phyloP scores from a whole-genome alignment of 805 yeast species.

The Pichia manshurica region DNA sequence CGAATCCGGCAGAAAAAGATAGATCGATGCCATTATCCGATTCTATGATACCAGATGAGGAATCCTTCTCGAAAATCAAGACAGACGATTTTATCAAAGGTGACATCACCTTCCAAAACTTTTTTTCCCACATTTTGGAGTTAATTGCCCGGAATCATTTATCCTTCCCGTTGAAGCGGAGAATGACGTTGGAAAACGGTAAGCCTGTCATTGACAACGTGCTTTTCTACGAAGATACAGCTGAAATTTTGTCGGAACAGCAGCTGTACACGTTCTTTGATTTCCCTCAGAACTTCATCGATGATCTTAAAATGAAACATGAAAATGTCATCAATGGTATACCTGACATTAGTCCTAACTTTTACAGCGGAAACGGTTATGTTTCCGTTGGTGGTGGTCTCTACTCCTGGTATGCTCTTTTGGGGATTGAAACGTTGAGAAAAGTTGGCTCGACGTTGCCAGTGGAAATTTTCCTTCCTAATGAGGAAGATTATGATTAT shows the following conservation, averaged over 20 bases:
- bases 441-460: slow-evolving; percentile 65
- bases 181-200: slow-evolving; percentile 28
- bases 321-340: slow-evolving; percentile 27
- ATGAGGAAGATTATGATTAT: slow-evolving; percentile 61
- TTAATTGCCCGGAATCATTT: slow-evolving; percentile 27
- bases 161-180: slow-evolving; percentile 29
- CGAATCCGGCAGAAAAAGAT: slow-evolving; percentile 21
- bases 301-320: slow-evolving; percentile 31
- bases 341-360: slow-evolving; percentile 25
- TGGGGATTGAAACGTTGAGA: slow-evolving; percentile 60
- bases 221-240: slow-evolving; percentile 24
- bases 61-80: slow-evolving; percentile 23
- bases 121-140: slow-evolving; percentile 29
- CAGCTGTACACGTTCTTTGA: slow-evolving; percentile 24
- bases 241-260: slow-evolving; percentile 24
- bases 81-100: slow-evolving; percentile 28
- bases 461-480: slow-evolving; percentile 76
- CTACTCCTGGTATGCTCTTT: slow-evolving; percentile 63
- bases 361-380: slow-evolving; percentile 40
- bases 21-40: slow-evolving; percentile 26
- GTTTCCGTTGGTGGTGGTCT: slow-evolving; percentile 79
- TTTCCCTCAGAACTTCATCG: slow-evolving; percentile 29
- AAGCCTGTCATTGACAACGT: slow-evolving; percentile 31
- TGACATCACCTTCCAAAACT: slow-evolving; percentile 30
- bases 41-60: slow-evolving; percentile 24